Conservation (phyloP, 2,329 filamentous ascomycete genomes). For the Arthrobotrys pseudoclavata region DNA sequence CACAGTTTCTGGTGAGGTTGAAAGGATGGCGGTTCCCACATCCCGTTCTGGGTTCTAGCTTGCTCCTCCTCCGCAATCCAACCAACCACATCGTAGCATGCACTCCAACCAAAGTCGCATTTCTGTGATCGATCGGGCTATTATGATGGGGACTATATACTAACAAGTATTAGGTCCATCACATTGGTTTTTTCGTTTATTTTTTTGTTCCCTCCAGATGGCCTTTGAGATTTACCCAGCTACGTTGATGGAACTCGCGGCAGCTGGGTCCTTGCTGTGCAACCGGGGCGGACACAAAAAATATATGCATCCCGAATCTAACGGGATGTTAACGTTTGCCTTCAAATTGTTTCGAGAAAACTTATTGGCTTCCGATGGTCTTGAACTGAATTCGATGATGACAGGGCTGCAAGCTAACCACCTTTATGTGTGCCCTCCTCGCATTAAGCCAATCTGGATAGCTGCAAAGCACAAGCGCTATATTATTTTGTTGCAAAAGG, state of each 20-base stretch:
- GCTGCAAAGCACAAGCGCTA: constrained; percentile 33
- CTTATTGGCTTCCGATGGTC: constrained; percentile 42
- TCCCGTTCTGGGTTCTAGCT: constrained; percentile 26
- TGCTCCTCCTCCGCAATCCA: neutral
- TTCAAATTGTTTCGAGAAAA: constrained; percentile 42
- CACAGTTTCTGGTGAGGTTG: constrained; percentile 24
- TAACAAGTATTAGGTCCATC: neutral
- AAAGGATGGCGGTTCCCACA: constrained; percentile 33
- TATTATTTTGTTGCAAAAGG: constrained; percentile 13
- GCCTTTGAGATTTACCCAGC: constrained; percentile 16
- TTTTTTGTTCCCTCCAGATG: neutral
- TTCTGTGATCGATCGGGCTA: constrained; percentile 28
- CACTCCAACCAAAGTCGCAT: constrained; percentile 34
- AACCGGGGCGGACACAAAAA: constrained; percentile 42
- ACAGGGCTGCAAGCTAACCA: constrained; percentile 17
- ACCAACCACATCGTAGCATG: constrained; percentile 28
- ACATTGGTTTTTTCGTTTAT: constrained; percentile 1
- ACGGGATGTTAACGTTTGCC: constrained; percentile 51
- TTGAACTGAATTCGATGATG: constrained; percentile 21
- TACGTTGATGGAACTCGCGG: constrained; percentile 6
- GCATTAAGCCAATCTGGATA: constrained; percentile 27
- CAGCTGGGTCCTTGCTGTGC: constrained; percentile 45
- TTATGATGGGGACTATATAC: neutral
- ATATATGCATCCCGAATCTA: constrained; percentile 27
- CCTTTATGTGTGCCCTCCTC: constrained; percentile 11